Base-by-base conservation (phyloP, 1,139 yeast genomes). In the Blastobotrys arbuscula region DNA sequence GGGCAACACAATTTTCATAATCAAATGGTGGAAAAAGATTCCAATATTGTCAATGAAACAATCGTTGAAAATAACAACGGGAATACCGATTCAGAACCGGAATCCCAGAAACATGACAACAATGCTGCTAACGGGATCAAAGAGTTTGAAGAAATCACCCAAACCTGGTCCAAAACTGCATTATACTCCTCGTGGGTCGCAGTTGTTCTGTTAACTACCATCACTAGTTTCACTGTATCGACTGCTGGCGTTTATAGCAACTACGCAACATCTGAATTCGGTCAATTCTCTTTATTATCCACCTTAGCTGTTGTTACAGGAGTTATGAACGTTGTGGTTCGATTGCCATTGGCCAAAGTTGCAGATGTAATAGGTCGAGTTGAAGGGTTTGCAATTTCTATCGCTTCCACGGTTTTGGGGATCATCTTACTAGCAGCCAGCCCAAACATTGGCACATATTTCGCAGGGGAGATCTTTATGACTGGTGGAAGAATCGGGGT, bases 311-410 rank as follows among this genome's bases (percentile, higher is more conserved):
- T 70, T 23, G 69, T 69, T 4, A 66, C 67, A 47, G 67, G 69
- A 42, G 68, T 72, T 53, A 57, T 73, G 36, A 62, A 67, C 39
- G 71, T 72, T 21, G 65, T 64, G 24, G 59, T 70, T 1, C 68
- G 70, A 50, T 73, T 75, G 12, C 59, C 71, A 13, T 52, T 71
- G 52, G 74, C 72, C 34, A 70, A 69, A 51, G 37, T 70, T 26
- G 64, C 71, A 9, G 72, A 70, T 51, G 57, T 68, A 8, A 59
- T 70, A 44, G 75, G 75, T 23, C 64, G 74, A 40, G 66, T 66
- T 45, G 73, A 70, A 52, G 73, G 72, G 20, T 67, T 69, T 47
- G 55, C 61, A 19, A 36, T 67, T 15, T 58, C 71, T 2, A 55
- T 68, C 16, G 36, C 59, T 24, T 36, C 65, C 18, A 59, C 63